Conservation (phyloP, 768 basidiomycete species). For the Auriscalpium microsporum region DNA sequence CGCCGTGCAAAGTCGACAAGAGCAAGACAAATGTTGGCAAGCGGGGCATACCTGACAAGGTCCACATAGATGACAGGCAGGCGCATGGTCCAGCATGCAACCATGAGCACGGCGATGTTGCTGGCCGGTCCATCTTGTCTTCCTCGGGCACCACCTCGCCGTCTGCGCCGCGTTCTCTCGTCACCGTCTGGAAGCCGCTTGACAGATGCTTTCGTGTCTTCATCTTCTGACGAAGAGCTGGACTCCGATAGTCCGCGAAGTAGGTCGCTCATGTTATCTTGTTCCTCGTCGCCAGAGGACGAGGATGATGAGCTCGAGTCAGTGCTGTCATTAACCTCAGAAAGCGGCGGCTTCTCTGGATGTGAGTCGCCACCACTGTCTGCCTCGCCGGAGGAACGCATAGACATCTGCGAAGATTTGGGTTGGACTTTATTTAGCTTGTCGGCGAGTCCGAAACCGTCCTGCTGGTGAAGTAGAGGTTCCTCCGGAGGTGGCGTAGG, state of each 20-base stretch:
- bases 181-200: constrained; percentile 4
- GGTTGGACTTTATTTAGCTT: no score
- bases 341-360: background rate
- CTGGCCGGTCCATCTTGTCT: constrained; percentile 34
- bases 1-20: background rate
- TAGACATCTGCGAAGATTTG: background rate
- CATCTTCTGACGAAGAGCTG: constrained; percentile 24
- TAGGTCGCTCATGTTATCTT: constrained; percentile 32
- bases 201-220: constrained; percentile 6
- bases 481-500: constrained; percentile 54
- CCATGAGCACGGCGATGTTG: constrained; percentile 58
- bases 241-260: constrained; percentile 31
- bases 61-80: constrained; percentile 72
- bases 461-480: constrained; percentile 42
- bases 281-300: constrained; percentile 17
- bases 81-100: constrained; percentile 75
- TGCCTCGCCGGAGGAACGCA: constrained; percentile 4
- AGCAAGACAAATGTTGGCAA: background rate
- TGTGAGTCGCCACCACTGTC: constrained; percentile 1
- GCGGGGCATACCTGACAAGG: constrained; percentile 49
- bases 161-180: constrained; percentile 9
- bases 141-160: constrained; percentile 14
- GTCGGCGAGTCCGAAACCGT: constrained; percentile 3
- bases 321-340: background rate
- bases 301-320: constrained; percentile 24